These are phyloP conservation scores for Albatrellus sp. DNA, from an alignment of 1,284 basidiomycete species.

Conservation along the genomic window DNA sequence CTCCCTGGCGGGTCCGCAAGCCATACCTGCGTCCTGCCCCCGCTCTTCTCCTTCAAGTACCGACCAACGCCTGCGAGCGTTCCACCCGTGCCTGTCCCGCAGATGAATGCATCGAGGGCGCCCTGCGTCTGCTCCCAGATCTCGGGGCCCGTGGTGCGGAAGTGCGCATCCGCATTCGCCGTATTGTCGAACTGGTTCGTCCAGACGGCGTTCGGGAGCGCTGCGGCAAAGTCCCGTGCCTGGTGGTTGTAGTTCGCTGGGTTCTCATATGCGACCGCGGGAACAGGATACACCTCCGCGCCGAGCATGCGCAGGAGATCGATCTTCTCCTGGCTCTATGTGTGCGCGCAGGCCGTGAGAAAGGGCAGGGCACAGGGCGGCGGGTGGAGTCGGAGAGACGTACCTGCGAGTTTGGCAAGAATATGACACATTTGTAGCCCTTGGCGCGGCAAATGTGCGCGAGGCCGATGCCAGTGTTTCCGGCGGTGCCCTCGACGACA, in stretches of 20 bases:
- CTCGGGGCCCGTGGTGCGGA: conserved; percentile 88
- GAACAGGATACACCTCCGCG: conserved; percentile 91
- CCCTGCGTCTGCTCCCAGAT: conserved; percentile 89
- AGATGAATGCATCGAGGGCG: conserved; percentile 81
- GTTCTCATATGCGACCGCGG: conserved; percentile 94
- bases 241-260: conserved; percentile 98
- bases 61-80: conserved; percentile 86
- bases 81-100: conserved; percentile 91
- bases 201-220: conserved; percentile 90
- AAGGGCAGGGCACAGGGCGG: not conserved
- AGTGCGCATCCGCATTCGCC: conserved; percentile 85
- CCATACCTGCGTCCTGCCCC: conserved; percentile 80
- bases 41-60: conserved; percentile 77
- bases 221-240: conserved; percentile 78
- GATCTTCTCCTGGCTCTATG: conserved; percentile 91
- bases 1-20: conserved; percentile 95
- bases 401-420: conserved; percentile 95
- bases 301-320: conserved; percentile 95
- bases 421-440: conserved; percentile 98
- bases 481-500: conserved; percentile 95
- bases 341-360: not conserved
- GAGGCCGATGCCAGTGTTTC: conserved; percentile 97
- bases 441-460: conserved; percentile 89
- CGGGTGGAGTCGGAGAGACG: conserved; percentile 6
- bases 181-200: conserved; percentile 98